These are phyloP conservation scores for Trametes sanguinea DNA, from an alignment of 768 basidiomycete species.

Conservation along the genomic window DNA sequence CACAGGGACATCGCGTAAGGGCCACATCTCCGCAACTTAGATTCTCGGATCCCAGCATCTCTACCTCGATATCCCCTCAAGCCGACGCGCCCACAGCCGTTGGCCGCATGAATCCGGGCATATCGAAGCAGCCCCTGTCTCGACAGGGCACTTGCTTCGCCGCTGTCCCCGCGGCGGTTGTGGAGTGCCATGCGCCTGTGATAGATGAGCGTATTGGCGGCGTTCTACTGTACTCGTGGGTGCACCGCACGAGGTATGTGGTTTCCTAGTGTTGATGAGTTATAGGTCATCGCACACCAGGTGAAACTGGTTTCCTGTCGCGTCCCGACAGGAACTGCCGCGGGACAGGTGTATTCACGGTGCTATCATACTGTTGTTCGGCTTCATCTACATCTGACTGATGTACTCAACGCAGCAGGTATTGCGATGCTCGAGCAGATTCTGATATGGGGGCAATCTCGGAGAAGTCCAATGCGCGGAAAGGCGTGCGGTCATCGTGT, in stretches of 20 bases:
- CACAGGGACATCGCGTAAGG: background rate
- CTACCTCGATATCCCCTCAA: background rate
- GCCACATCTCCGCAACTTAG: background rate
- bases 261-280: background rate
- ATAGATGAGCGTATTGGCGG: background rate
- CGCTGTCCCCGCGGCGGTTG: background rate
- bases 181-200: background rate
- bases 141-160: background rate
- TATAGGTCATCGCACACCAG: background rate
- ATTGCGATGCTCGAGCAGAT: no score
- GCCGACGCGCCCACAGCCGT: constrained; percentile 11
- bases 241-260: background rate
- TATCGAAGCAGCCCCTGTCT: background rate
- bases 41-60: background rate
- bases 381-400: background rate
- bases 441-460: no score
- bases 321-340: background rate
- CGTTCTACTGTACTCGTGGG: background rate
- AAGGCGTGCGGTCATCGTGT: no score
- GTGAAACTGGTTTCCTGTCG: background rate
- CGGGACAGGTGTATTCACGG: no score
- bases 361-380: background rate
- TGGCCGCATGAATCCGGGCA: background rate
- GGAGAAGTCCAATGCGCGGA: no score
- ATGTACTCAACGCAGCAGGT: no score